Conservation (phyloP, 176 grass and related monocot genomes). For the Saccharum spontaneum region DNA sequence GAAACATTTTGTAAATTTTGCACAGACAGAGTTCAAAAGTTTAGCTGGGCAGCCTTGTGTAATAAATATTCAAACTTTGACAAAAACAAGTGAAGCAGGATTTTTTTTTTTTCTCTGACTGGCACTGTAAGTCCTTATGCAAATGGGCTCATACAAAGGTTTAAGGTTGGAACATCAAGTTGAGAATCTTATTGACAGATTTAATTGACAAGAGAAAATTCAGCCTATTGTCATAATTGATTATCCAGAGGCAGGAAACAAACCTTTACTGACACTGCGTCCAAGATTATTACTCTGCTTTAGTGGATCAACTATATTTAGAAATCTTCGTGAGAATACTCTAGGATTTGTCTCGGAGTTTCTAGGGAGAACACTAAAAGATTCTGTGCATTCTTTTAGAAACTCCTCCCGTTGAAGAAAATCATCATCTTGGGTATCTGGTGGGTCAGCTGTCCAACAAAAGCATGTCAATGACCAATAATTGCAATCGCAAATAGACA, state of each 20-base stretch:
- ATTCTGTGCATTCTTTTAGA: slow-evolving; percentile 51
- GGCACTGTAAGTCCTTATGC: background rate
- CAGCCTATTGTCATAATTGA: slow-evolving; percentile 11
- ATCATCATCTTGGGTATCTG: slow-evolving; percentile 43
- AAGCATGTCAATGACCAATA: slow-evolving; percentile 26
- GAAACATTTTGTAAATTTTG: background rate
- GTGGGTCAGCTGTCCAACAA: slow-evolving; percentile 54
- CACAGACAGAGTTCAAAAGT: background rate
- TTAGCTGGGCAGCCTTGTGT: background rate
- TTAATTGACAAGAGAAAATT: background rate
- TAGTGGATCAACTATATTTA: slow-evolving; percentile 94
- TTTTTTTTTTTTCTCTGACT: background rate
- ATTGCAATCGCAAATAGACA: slow-evolving; percentile 24
- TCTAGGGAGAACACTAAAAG: slow-evolving; percentile 50
- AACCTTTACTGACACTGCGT: slow-evolving; percentile 93
- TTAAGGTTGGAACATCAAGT: background rate
- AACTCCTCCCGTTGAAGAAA: slow-evolving; percentile 57
- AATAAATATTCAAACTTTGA: background rate
- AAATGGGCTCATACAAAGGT: background rate
- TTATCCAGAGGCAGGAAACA: slow-evolving; percentile 14
- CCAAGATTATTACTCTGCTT: slow-evolving; percentile 92
- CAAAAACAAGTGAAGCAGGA: background rate
- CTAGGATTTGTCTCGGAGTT: slow-evolving; percentile 43
- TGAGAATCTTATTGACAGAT: background rate
- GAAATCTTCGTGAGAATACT: slow-evolving; percentile 64